Conservation (phyloP, 1,139 yeast species). For the Yamadazyma triangularis region DNA sequence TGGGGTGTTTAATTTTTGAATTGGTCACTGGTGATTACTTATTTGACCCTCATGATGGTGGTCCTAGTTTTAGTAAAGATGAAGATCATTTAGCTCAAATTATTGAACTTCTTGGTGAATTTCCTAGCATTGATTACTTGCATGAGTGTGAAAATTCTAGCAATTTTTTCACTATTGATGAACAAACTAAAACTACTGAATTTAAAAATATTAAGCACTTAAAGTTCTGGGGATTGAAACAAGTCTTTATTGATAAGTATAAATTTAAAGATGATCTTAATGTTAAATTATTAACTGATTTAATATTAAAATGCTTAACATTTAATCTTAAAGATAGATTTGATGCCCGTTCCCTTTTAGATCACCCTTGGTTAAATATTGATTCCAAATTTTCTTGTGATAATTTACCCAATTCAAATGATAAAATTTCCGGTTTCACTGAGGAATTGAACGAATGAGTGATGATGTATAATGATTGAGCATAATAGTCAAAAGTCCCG, state of each 20-base stretch:
- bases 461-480: too few species aligned
- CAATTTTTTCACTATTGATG: conserved; percentile 45
- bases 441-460: conserved; percentile 6
- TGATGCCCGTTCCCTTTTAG: conserved; percentile 36
- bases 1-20: conserved; percentile 46
- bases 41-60: conserved; percentile 42
- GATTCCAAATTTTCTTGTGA: conserved; percentile 12
- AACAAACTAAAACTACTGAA: conserved; percentile 30
- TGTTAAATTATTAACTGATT: conserved; percentile 27
- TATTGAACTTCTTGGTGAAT: conserved; percentile 52
- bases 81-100: conserved; percentile 50
- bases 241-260: conserved; percentile 61
- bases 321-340: conserved; percentile 32
- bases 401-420: conserved; percentile 13
- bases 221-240: conserved; percentile 64
- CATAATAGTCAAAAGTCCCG: too few species aligned
- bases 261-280: conserved; percentile 28
- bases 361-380: conserved; percentile 38
- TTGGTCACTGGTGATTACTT: conserved; percentile 46
- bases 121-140: conserved; percentile 48
- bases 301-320: conserved; percentile 34
- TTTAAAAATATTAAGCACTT: conserved; percentile 57
- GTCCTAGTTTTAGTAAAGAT: conserved; percentile 43
- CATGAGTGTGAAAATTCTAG: conserved; percentile 48
- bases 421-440: conserved; percentile 26